Evolutionary conservation across 2,329 filamentous ascomycete species (phyloP), one percentile per base, ranked within the genome.

Genomic region (Dendrostoma leiphaemia): DNA sequence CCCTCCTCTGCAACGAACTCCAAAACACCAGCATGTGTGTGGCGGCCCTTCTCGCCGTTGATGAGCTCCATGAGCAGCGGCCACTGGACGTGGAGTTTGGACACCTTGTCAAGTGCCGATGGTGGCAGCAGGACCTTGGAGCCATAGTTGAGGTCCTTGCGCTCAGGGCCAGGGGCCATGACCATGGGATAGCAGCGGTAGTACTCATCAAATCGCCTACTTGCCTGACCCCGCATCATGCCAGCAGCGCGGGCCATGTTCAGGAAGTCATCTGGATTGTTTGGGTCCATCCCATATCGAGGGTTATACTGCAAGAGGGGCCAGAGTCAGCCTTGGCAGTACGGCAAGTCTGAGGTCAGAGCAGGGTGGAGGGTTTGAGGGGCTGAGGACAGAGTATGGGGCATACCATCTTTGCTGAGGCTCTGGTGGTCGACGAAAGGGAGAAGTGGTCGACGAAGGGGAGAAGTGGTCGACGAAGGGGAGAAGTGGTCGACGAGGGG

Each of bases 1-100:
- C 94, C 94, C 71, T 99, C 94, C 68, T 99, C 94, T 4, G 94
- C 94, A 53, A 96, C 94, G 67, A 99, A 99, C 72, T 99, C 94
- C 60, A 99, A 74, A 19, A 99, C 94, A 76, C 94, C 94, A 5
- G 90, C 92, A 72, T 99, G 94, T 24, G 93, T 94, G 68, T 89
- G 87, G 69, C 81, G 87, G 26, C 84, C 84, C 67, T 86, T 87
- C 59, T 88, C 84, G 23, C 92, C 91, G 68, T 97, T 99, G 64
- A 90, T 89, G 61, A 99, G 80, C 81, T 99, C 93, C 76, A 99
- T 96, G 61, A 97, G 83, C 78, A 99, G 90, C 7, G 94, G 94
- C 77, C 96, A 99, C 69, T 95, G 92, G 59, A 99, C 96, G 72
- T 97, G 93, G 15, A 99, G 78, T 67, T 92, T 84, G 15, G 94